A percentile compares a stretch with the other conserved stretches of the same genome.
Conservation (phyloP, 202 grass and related monocot species). For the Panicum hallii region DNA sequence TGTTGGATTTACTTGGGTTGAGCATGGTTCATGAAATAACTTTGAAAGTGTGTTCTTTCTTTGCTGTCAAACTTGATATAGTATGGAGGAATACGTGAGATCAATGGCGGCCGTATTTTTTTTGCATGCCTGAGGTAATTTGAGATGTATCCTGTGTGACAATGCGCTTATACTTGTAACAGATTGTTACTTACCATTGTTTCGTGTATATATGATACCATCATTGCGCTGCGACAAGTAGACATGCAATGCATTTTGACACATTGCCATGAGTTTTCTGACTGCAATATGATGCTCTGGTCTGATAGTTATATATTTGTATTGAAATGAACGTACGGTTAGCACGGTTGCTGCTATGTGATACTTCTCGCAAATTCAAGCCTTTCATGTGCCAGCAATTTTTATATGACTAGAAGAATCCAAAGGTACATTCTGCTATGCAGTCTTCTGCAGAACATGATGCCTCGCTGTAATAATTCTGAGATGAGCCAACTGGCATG, state of each 20-base stretch:
- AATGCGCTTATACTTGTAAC: neutral
- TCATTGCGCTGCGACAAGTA: slow-evolving; percentile 13
- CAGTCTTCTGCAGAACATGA: neutral
- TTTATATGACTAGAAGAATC: neutral
- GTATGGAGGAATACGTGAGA: slow-evolving; percentile 3
- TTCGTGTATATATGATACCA: neutral
- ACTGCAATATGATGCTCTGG: slow-evolving; percentile 2
- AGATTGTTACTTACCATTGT: neutral
- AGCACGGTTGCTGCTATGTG: neutral
- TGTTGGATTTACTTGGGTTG: slow-evolving; percentile 57
- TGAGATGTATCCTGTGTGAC: slow-evolving; percentile 6
- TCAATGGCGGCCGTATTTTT: neutral
- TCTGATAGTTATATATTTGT: slow-evolving; percentile 3
- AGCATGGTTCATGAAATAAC: slow-evolving; percentile 40
- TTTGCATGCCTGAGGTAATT: neutral
- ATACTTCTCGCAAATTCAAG: neutral
- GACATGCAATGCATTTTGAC: slow-evolving; percentile 21
- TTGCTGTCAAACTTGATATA: neutral
- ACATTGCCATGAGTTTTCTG: slow-evolving; percentile 11
- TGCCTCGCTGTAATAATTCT: neutral
- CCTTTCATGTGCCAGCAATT: neutral
- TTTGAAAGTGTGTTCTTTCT: neutral
- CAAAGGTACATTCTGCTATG: neutral
- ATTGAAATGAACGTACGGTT: neutral
- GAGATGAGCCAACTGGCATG: neutral